phyloP scores from a whole-genome alignment of 805 yeast species.

The Wickerhamiella hasegawae region DNA sequence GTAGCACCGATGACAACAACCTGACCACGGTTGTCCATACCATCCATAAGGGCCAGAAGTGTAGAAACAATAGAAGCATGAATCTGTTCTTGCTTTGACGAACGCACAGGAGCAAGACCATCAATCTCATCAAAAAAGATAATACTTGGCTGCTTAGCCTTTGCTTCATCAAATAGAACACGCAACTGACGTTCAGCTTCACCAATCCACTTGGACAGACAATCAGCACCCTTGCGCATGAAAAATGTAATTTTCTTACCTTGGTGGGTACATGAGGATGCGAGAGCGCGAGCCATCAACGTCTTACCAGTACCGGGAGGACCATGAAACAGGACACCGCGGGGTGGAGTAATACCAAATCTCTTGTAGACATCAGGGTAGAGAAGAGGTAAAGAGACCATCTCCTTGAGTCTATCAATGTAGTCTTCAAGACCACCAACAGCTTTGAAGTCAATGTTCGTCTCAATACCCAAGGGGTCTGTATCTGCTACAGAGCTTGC shows the following conservation, averaged over 20 bases:
- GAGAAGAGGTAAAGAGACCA: conserved; percentile 84
- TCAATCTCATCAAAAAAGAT: conserved; percentile 97
- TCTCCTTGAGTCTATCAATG: conserved; percentile 84
- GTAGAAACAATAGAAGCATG: conserved; percentile 97
- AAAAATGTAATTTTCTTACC: conserved; percentile 81
- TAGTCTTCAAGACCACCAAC: conserved; percentile 89
- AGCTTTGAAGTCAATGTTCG: conserved; percentile 66
- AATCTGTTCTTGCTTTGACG: conserved; percentile 94
- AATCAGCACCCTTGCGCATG: conserved; percentile 97
- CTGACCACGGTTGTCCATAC: conserved; percentile 98
- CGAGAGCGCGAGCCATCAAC: conserved; percentile 91
- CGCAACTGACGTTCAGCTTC: conserved; percentile 94
- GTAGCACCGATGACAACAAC: conserved; percentile 98
- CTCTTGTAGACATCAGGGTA: conserved; percentile 88
- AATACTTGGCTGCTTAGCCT: conserved; percentile 86
- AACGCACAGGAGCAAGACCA: conserved; percentile 94
- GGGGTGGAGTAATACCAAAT: conserved; percentile 85
- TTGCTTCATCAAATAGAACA: conserved; percentile 86
- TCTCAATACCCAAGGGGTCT: conserved; percentile 84
- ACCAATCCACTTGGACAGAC: conserved; percentile 96
- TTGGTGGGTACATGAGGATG: conserved; percentile 82
- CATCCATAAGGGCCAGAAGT: conserved; percentile 90
- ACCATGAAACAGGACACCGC: conserved; percentile 95
- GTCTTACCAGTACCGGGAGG: conserved; percentile 99
- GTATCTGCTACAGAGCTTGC: conserved; percentile 23